Base-by-base conservation (phyloP, 129 eudicot species). In the Tagetes erecta region DNA sequence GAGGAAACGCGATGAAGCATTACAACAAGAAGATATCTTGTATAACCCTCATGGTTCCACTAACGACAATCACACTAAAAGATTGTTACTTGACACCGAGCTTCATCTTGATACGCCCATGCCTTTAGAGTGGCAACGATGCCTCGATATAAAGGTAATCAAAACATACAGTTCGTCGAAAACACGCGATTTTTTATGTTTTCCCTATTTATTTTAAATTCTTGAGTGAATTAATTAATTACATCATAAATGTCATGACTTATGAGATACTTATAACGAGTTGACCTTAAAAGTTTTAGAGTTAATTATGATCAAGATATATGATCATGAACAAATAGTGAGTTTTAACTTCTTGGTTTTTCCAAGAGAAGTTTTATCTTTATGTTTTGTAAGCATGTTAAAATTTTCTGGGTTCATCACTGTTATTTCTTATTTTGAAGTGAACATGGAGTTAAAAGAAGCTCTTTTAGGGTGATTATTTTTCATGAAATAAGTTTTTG, bases 81-180 rank as follows among this genome's bases (percentile, higher is more conserved):
- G 36, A 27, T 75, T 79, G 14, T 40, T 76, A 31, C 74, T 80
- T 68, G 82, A 82, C 52, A 74, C 85, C 27, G 87, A 84, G 47
- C 81, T 81, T 39, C 89, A 76, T 35, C 84, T 75, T 6, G 92
- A 88, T 75, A 85, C 87, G 66, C 90, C 86, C 42, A 68, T 91
- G 70, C 92, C 97, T 46, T 83, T 82, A 67, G 96, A 88, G 80
- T 91, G 96, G 97, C 97, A 91, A 78, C 70, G 97, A 35, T 91
- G 90, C 80, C 97, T 91, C 37, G 92, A 91, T 75, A 88, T 91
- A 51, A 83, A 88, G 97, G 97, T 91, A 88, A 3, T 35, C 2
- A 67, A 70, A 33, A 41, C 4, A 10, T 45, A 27, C n/a, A 67
- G 2, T 42, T 30, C 12, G 40, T 30, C 64, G 34, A 33, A 10